Percentiles rank a stretch among this genome's conserved stretches.
These are phyloP conservation scores for Solanum virginianum DNA, from an alignment of 257 asterid genomes.

Conservation along the genomic window DNA sequence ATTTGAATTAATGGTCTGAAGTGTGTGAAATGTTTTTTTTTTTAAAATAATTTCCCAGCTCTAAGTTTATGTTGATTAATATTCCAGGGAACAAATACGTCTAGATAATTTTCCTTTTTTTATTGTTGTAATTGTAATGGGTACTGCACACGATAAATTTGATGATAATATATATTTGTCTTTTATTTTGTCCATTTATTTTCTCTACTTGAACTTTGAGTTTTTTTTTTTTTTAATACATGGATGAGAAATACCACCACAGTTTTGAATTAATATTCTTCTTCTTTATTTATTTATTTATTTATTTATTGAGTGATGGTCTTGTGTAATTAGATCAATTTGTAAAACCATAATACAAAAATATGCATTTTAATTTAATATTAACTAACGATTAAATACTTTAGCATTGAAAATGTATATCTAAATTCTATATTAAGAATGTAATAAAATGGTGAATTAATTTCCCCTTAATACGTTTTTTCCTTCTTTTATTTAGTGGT, in stretches of 20 bases:
- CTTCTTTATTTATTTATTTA: too few relatives aligned
- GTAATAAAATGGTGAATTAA: too few relatives aligned
- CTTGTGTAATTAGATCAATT: not conserved
- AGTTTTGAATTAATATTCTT: not conserved
- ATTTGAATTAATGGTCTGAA: not conserved
- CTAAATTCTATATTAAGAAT: not conserved
- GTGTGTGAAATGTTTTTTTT: not conserved
- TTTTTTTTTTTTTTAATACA: not conserved
- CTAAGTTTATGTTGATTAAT: not conserved
- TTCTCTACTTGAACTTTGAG: not conserved
- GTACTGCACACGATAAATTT: not conserved
- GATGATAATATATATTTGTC: not conserved
- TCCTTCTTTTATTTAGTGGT: too few relatives aligned
- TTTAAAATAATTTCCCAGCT: not conserved
- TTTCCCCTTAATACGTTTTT: too few relatives aligned
- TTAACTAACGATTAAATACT: not conserved
- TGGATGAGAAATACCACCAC: not conserved
- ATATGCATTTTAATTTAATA: not conserved
- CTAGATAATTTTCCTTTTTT: not conserved
- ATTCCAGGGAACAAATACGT: not conserved
- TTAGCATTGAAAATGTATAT: fast-evolving
- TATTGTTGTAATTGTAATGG: not conserved
- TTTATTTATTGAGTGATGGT: too few relatives aligned
- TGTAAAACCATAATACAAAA: not conserved
- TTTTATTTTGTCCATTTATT: not conserved